Percentiles rank a stretch among this genome's conserved stretches.
Conservation (phyloP, 495 filamentous ascomycete genomes). For the Mytilinidion resinicola region DNA sequence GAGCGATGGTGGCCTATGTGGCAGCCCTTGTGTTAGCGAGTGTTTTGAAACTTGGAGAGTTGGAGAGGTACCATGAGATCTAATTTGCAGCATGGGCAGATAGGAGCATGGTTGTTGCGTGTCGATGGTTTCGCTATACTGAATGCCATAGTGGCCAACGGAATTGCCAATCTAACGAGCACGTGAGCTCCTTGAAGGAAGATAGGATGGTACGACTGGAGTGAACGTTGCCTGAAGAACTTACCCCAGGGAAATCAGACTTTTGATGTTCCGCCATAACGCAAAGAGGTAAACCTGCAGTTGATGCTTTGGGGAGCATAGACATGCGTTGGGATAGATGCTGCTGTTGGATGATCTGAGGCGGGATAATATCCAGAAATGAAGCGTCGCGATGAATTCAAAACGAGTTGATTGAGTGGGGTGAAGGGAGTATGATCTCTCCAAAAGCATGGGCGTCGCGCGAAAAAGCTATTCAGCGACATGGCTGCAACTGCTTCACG, state of each 20-base stretch:
- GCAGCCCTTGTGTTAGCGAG: not conserved
- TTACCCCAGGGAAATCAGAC: not conserved
- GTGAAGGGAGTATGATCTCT: not conserved
- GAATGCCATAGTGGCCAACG: not conserved
- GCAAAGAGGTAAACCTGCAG: not conserved
- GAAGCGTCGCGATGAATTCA: not conserved
- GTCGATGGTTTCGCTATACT: not conserved
- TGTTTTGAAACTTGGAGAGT: not conserved
- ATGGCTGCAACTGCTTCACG: not conserved
- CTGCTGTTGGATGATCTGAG: not conserved
- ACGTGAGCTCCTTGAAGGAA: not conserved
- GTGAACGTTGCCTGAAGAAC: not conserved
- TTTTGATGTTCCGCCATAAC: not conserved
- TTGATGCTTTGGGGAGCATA: not conserved
- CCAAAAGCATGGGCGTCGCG: too few species aligned
- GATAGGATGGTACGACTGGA: not conserved
- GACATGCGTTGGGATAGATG: conserved; percentile 3
- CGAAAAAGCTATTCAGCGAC: not conserved
- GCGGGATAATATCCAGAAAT: not conserved
- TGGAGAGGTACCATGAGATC: not conserved
- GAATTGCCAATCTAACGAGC: not conserved
- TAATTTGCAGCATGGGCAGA: not conserved
- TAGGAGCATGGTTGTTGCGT: not conserved
- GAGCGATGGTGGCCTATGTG: not conserved
- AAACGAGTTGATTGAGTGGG: not conserved